Evolutionary conservation across 441 rosid genomes (phyloP).

Genomic region (Arabidopsis lyrata): DNA sequence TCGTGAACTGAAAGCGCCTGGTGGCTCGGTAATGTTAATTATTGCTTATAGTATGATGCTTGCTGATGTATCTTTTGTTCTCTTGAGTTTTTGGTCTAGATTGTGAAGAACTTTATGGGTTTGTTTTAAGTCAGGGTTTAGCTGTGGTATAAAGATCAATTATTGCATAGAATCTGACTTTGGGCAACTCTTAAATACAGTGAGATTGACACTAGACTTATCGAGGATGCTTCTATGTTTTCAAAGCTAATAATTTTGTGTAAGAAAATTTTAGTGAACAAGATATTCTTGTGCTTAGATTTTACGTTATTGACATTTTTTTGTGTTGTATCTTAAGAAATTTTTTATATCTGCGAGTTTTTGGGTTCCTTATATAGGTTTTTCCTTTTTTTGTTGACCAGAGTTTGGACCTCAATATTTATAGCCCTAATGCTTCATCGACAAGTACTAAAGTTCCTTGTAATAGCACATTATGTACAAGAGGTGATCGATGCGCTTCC

Average conservation of each 20-base stretch:
- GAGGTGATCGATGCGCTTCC: conserved; percentile 55
- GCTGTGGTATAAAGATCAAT: not conserved
- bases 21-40: conserved; percentile 38
- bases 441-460: conserved; percentile 74
- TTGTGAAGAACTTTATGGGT: not conserved
- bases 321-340: not conserved
- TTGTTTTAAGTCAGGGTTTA: conserved; percentile 1
- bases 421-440: conserved; percentile 74
- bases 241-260: not conserved
- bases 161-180: conserved; percentile 10
- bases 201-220: conserved; percentile 4
- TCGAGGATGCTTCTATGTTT: conserved; percentile 4
- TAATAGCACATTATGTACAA: conserved; percentile 63
- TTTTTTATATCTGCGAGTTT: not conserved
- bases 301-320: not conserved
- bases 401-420: conserved; percentile 64
- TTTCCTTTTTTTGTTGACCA: conserved; percentile 43
- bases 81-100: conserved; percentile 12
- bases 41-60: conserved; percentile 1
- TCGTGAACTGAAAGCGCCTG: conserved; percentile 38
- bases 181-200: not conserved
- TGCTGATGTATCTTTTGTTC: not conserved
- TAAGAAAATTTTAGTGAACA: not conserved
- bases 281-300: not conserved
- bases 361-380: conserved; percentile 16